Percentiles rank a stretch among this genome's conserved stretches.
Conservation (phyloP, 2,329 filamentous ascomycete species). For the Trichoderma aggressivum region DNA sequence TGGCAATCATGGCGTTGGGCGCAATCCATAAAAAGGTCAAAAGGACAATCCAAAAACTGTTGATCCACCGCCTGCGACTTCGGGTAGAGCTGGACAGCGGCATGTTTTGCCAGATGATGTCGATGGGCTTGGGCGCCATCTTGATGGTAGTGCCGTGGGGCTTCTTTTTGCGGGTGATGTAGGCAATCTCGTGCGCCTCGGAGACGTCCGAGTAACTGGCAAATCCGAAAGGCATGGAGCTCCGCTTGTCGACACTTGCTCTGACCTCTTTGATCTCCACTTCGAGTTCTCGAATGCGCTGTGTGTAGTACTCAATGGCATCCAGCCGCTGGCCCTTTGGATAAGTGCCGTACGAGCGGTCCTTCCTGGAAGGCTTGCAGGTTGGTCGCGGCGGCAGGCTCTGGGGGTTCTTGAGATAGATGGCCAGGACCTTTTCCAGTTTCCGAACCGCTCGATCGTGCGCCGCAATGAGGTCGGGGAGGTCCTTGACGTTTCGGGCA, state of each 20-base stretch:
- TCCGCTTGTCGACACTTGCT: conserved; percentile 76
- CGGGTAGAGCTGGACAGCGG: conserved; percentile 65
- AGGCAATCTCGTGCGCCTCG: conserved; percentile 85
- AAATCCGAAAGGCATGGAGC: conserved; percentile 89
- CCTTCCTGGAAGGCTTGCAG: conserved; percentile 77
- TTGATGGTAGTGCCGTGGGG: conserved; percentile 73
- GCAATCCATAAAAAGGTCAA: conserved; percentile 84
- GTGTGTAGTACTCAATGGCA: conserved; percentile 88
- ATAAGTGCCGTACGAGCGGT: conserved; percentile 63
- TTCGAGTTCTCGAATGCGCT: conserved; percentile 79
- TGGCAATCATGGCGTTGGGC: conserved; percentile 89
- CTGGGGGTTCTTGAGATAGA: conserved; percentile 84
- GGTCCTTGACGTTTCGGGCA: conserved; percentile 85
- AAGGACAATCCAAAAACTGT: conserved; percentile 77
- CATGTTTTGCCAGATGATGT: conserved; percentile 96
- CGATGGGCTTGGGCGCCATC: conserved; percentile 81
- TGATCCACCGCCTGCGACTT: conserved; percentile 70
- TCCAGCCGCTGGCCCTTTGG: conserved; percentile 75
- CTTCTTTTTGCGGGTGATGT: conserved; percentile 73
- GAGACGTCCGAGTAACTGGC: conserved; percentile 87
- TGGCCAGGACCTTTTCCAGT: conserved; percentile 79
- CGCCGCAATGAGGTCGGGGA: conserved; percentile 80
- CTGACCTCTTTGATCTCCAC: conserved; percentile 80
- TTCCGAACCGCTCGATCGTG: conserved; percentile 78
- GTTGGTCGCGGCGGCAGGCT: conserved; percentile 74